Evolutionary conservation across 2,329 filamentous ascomycete species (phyloP), one percentile per base, ranked within the genome.

Genomic region (Xylariales sp.): DNA sequence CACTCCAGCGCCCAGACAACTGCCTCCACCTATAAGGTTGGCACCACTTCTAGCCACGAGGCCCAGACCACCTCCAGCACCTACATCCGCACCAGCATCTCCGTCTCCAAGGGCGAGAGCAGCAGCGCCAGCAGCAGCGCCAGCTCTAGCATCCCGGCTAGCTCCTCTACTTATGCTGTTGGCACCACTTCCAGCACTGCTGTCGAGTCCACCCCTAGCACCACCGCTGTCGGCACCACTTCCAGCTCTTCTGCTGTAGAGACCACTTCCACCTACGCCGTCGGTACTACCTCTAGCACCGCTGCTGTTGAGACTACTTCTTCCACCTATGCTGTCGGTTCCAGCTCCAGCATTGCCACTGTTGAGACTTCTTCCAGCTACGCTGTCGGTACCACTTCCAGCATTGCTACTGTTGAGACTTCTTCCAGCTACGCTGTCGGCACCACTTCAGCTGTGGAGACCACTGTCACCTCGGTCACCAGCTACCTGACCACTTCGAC

Each of bases 401-500:
- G 37, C n/a, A 40, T 40, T 32, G 23, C 37, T n/a, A 12, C 31
- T 21, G 18, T 20, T 23, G 33, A 27, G 21, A 23, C 23, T 17
- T n/a, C n/a, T n/a, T 8, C 23, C n/a, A 25, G 8, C 23, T 25
- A 25, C 23, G 8, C 23, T n/a, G 23, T 35, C 18, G 19, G 32
- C 21, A 39, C 41, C 32, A 42, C 51, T 27, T 39, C 37, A 32
- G 43, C 41, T 29, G 51, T 48, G 30, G 51, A 52, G 38, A 41
- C 38, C 25, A 44, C 44, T 21, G 44, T 42, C 39, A 37, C 41
- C 41, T 52, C 49, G 4, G 50, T 61, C 28, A 55, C 55, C 41
- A 66, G 61, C 49, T 70, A 64, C 54, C 54, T 65, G 48, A 66
- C 57, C 46, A 68, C 67, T 43, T 70, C 69, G 2, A 74, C 72